Evolutionary conservation across 768 basidiomycete species (phyloP), one percentile per base, ranked within the genome.

Genomic region (Mycena sanguinolenta): DNA sequence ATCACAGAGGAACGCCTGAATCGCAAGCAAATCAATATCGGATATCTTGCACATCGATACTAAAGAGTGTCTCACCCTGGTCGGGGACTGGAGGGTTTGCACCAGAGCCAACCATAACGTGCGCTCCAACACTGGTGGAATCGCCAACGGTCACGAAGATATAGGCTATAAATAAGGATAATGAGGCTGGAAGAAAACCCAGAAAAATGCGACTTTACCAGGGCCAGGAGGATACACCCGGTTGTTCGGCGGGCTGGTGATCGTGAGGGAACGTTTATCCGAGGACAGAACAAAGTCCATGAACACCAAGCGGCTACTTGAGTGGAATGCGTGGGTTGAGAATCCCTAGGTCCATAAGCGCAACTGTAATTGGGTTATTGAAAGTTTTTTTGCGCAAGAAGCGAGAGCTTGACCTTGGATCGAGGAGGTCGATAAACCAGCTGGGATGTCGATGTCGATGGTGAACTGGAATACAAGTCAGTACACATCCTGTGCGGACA

Each of bases 161-260:
- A 70, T 70, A 61, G 53, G 75, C 72, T 73, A 34, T 34, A 34
- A 34, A 34, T 25, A 39, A 39, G 39, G 9, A 3, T 17, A 3
- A 30, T 23, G 19, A 39, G 17, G 39, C n/a, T 28, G 27, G 2
- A 25, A 25, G 38, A 25, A 1, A 28, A 39, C 8, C 17, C 21
- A 21, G 16, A 38, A 17, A 49, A 28, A 19, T 6, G 32, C 5
- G 16, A 46, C 19, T 58, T 8, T 63, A 69, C 67, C 71, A 66
- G 80, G 79, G 34, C 78, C 80, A 0, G 79, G 77, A 23, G 80
- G 79, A 69, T 67, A 81, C 25, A 79, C 76, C 12, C 76, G 76
- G 39, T 78, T 75, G 71, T 80, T 85, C 60, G 76, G 79, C 21
- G 79, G 82, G 42, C 77, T 81, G 25, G 79, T 79, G 63, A 79